phyloP scores from a whole-genome alignment of 2,329 filamentous ascomycete genomes.

The Aspergillus fructus region DNA sequence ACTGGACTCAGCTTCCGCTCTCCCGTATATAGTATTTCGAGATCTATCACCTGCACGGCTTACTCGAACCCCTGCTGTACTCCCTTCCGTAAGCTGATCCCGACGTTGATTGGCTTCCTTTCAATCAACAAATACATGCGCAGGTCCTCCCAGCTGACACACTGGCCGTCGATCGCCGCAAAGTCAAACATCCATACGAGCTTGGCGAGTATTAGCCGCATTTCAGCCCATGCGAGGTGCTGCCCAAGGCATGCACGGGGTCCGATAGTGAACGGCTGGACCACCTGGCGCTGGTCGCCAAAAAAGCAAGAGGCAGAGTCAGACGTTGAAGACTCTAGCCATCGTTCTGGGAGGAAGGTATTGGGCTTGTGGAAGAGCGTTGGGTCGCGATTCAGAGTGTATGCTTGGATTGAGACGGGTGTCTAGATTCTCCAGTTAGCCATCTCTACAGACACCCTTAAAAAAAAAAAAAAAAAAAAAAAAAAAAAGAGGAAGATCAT shows the following conservation, averaged over 20 bases:
- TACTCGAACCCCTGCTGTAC: background rate
- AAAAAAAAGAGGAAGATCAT: no score
- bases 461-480: no score
- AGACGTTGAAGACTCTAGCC: background rate
- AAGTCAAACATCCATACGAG: conserved; percentile 2
- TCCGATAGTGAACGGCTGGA: conserved; percentile 65
- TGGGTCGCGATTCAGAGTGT: conserved; percentile 4
- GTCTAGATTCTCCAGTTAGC: background rate
- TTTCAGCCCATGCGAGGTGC: conserved; percentile 62
- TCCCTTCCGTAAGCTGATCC: background rate
- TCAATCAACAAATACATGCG: conserved; percentile 7
- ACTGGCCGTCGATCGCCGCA: background rate
- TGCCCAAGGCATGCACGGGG: conserved; percentile 74
- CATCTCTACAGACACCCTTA: no score
- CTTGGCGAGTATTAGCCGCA: conserved; percentile 3
- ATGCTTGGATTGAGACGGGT: conserved; percentile 1
- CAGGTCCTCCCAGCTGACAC: conserved; percentile 5
- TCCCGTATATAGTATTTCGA: no score
- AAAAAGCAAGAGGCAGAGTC: background rate
- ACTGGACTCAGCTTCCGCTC: no score
- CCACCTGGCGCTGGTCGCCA: background rate
- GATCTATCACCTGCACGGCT: background rate
- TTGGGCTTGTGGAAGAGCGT: background rate
- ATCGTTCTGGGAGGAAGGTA: conserved; percentile 5
- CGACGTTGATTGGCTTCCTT: conserved; percentile 5